Evolutionary conservation across 768 basidiomycete species (phyloP).

Genomic region (Sporobolomyces pararoseus): DNA sequence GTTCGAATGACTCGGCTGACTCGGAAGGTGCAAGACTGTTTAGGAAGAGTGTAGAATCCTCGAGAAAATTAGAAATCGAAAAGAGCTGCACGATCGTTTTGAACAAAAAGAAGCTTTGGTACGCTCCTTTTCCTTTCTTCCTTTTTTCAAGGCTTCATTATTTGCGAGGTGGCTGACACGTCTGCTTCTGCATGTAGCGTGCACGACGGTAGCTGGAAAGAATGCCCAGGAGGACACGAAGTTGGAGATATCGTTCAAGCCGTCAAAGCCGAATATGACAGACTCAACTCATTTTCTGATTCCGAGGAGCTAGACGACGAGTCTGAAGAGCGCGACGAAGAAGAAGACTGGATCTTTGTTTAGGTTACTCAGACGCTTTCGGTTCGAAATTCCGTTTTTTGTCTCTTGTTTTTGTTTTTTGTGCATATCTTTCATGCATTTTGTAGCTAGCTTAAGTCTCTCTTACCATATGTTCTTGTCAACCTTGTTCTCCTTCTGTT

Average conservation of each 20-base stretch:
- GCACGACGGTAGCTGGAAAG: conserved; percentile 67
- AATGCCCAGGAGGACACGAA: conserved; percentile 74
- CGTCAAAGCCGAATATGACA: conserved; percentile 69
- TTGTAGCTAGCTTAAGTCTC: too few relatives aligned
- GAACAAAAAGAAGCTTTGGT: conserved; percentile 54
- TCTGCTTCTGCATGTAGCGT: conserved; percentile 54
- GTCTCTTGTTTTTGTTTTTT: too few relatives aligned
- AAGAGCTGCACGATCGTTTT: conserved; percentile 87
- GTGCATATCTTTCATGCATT: too few relatives aligned
- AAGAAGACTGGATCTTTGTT: too few relatives aligned
- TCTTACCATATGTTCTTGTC: too few relatives aligned
- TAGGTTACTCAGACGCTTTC: too few relatives aligned
- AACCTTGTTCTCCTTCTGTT: too few relatives aligned
- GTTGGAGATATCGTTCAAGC: conserved; percentile 69
- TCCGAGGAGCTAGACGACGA: background rate
- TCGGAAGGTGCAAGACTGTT: conserved; percentile 8
- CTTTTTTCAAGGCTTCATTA: too few relatives aligned
- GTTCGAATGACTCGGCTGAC: background rate
- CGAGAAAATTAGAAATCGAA: conserved; percentile 49
- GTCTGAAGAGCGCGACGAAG: background rate
- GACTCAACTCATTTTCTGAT: conserved; percentile 54
- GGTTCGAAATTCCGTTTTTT: too few relatives aligned
- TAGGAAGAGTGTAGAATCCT: background rate
- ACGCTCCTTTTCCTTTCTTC: background rate
- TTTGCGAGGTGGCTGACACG: background rate